These are phyloP conservation scores for Penicillium rolfsii DNA, from an alignment of 2,329 filamentous ascomycete genomes.

Conservation along the genomic window DNA sequence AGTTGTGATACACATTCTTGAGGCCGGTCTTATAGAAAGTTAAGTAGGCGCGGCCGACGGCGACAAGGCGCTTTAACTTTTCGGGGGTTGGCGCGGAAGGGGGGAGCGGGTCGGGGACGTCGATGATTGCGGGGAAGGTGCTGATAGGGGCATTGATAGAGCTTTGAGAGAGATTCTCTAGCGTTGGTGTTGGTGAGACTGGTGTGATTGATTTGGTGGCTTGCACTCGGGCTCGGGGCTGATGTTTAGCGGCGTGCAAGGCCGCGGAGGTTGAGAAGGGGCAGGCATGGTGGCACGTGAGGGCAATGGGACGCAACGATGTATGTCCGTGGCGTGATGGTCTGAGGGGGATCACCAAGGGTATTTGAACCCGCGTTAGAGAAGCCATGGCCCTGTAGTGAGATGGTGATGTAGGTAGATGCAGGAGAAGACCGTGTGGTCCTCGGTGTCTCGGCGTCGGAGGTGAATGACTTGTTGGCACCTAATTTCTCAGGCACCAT, in stretches of 20 bases:
- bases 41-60: conserved; percentile 73
- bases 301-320: not conserved
- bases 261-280: conserved; percentile 26
- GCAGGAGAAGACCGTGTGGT: not conserved
- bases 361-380: conserved; percentile 11
- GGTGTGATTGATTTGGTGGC: conserved; percentile 12
- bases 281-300: not conserved
- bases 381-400: conserved; percentile 16
- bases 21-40: conserved; percentile 87
- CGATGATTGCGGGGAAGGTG: conserved; percentile 72
- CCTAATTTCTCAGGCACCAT: not conserved
- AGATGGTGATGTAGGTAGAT: not conserved
- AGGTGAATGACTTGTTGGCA: not conserved
- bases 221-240: conserved; percentile 15
- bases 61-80: conserved; percentile 40
- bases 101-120: conserved; percentile 60
- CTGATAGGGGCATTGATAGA: conserved; percentile 70
- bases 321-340: not conserved
- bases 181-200: not conserved
- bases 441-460: not conserved
- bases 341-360: conserved; percentile 11
- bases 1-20: conserved; percentile 72
- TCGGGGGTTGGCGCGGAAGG: conserved; percentile 48
- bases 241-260: conserved; percentile 13
- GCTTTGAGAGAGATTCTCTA: conserved; percentile 20